Evolutionary conservation across 139 green algal genomes (phyloP).

Genomic region (Micromonas commoda): DNA sequence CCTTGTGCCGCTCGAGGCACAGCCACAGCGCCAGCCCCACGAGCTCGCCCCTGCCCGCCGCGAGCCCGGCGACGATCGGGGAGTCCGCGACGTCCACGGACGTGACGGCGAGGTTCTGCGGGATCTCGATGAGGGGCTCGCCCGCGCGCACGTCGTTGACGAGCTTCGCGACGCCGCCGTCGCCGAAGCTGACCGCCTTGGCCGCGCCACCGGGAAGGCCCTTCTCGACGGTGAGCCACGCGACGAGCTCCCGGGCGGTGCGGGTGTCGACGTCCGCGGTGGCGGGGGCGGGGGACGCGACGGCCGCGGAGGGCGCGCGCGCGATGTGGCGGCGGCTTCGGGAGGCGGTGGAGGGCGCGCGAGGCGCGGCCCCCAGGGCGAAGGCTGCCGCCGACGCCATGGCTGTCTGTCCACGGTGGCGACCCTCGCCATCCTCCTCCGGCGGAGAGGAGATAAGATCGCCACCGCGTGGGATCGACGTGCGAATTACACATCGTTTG

Average conservation of each 20-base stretch:
- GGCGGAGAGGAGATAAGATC: no score
- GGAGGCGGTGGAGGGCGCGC: background rate
- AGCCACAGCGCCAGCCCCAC: conserved; percentile 80
- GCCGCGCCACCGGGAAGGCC: background rate
- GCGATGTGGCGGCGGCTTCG: background rate
- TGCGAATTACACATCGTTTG: no score
- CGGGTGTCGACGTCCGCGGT: background rate
- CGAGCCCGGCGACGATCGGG: conserved; percentile 47
- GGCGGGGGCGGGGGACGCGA: background rate
- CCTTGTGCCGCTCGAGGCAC: conserved; percentile 57
- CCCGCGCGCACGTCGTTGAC: background rate
- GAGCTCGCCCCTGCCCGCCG: conserved; percentile 63
- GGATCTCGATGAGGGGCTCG: conserved; percentile 49
- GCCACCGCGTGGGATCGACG: no score
- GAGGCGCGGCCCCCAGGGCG: background rate
- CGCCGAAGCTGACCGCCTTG: background rate
- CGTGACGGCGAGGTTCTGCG: conserved; percentile 66
- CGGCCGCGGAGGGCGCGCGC: background rate
- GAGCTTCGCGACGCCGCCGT: conserved; percentile 2
- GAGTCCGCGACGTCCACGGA: conserved; percentile 65
- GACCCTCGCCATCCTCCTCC: no score
- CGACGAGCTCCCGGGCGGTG: background rate
- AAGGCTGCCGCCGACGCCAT: no score
- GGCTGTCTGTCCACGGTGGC: no score
- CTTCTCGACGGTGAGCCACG: conserved; percentile 15